phyloP scores from a whole-genome alignment of 2,329 filamentous ascomycete genomes.

The Penicillium digitatum region DNA sequence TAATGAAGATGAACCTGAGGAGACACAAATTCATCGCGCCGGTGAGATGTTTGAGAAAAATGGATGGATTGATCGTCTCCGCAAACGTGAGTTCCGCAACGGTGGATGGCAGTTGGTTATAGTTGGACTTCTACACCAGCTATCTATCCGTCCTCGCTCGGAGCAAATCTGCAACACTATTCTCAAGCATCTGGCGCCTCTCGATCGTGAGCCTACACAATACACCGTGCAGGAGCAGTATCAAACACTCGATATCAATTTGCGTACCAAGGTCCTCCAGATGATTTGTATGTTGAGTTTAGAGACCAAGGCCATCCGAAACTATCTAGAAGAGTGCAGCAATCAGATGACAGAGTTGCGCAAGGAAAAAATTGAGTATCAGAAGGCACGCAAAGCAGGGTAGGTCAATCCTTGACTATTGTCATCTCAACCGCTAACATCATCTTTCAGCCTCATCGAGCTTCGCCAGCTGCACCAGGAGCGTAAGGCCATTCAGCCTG shows the following conservation, averaged over 20 bases:
- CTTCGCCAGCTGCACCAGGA: constrained; percentile 47
- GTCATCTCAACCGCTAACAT: constrained; percentile 12
- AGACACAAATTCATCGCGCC: constrained; percentile 50
- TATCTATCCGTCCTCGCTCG: constrained; percentile 70
- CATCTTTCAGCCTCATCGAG: constrained; percentile 38
- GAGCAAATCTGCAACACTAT: constrained; percentile 73
- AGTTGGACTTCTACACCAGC: constrained; percentile 77
- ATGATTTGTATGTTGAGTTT: constrained; percentile 81
- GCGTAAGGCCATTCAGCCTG: constrained; percentile 46
- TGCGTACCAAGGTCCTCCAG: constrained; percentile 74
- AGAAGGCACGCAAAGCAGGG: constrained; percentile 67
- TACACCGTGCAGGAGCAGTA: constrained; percentile 73
- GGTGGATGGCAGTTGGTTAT: constrained; percentile 91
- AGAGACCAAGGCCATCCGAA: constrained; percentile 79
- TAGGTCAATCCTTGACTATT: constrained; percentile 38
- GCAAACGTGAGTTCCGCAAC: constrained; percentile 76
- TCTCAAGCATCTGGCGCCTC: constrained; percentile 73
- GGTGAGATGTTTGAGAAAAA: constrained; percentile 69
- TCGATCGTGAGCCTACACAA: constrained; percentile 67
- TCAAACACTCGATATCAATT: constrained; percentile 72
- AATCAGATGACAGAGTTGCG: constrained; percentile 91
- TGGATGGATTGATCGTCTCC: constrained; percentile 80
- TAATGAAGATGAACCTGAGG: constrained; percentile 46
- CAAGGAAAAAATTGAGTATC: constrained; percentile 92
- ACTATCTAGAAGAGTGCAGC: constrained; percentile 86